Evolutionary conservation across 352 stramenopile species (phyloP).

Genomic region (Hyaloperonospora brassicae): DNA sequence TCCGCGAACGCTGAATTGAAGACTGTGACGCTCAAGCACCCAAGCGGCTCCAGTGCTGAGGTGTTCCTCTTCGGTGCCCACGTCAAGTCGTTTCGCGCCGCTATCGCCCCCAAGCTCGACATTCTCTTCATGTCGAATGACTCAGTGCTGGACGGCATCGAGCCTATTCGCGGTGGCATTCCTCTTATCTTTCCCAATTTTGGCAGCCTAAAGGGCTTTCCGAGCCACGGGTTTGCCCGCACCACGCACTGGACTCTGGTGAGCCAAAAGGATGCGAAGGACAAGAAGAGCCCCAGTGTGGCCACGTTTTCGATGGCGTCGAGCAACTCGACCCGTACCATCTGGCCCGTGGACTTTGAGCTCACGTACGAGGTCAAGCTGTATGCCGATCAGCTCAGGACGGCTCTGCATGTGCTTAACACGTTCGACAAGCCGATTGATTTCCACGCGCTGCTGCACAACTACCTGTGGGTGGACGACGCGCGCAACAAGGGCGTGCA

Average conservation of each 20-base stretch:
- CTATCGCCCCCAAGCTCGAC: constrained; percentile 32
- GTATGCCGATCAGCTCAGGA: constrained; percentile 49
- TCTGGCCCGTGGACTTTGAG: constrained; percentile 48
- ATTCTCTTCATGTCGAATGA: constrained; percentile 81
- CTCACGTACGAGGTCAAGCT: constrained; percentile 72
- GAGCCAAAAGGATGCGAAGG: constrained; percentile 5
- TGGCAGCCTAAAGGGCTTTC: constrained; percentile 43
- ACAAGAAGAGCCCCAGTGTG: constrained; percentile 13
- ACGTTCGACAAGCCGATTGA: constrained; percentile 63
- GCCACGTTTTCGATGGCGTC: constrained; percentile 33
- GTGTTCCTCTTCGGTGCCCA: constrained; percentile 79
- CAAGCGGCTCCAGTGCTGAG: constrained; percentile 47
- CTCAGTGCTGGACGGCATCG: constrained; percentile 72
- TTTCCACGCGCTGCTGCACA: constrained; percentile 93
- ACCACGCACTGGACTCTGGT: constrained; percentile 37
- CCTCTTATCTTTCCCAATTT: constrained; percentile 90
- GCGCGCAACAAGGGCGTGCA: constrained; percentile 38
- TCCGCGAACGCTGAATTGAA: constrained; percentile 32
- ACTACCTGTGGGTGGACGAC: constrained; percentile 87
- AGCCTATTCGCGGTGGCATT: constrained; percentile 87
- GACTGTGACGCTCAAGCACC: constrained; percentile 45
- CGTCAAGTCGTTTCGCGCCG: constrained; percentile 52
- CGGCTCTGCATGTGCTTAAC: constrained; percentile 82
- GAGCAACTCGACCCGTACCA: constrained; percentile 23
- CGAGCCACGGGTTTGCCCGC: constrained; percentile 84